phyloP scores from a whole-genome alignment of 2,329 filamentous ascomycete species.

The Stemphylium vesicarium region DNA sequence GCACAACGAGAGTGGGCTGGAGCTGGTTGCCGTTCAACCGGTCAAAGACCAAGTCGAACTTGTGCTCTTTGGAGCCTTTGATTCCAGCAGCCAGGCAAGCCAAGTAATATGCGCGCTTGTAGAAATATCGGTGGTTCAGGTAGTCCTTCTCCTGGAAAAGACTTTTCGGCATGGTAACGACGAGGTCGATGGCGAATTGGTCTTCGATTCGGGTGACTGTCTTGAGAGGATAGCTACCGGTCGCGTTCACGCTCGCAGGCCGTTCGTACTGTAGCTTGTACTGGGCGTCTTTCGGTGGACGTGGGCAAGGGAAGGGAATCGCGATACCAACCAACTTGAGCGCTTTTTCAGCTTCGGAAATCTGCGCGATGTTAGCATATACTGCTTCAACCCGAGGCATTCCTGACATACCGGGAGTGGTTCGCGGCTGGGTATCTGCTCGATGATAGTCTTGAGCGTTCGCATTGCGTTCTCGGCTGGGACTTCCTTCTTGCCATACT shows the following conservation, averaged over 20 bases:
- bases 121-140: slow-evolving; percentile 89
- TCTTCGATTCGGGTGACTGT: slow-evolving; percentile 72
- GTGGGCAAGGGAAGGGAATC: slow-evolving; percentile 87
- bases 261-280: slow-evolving; percentile 82
- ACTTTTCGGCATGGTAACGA: slow-evolving; percentile 79
- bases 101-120: slow-evolving; percentile 91
- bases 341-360: slow-evolving; percentile 72
- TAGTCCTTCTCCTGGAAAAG: slow-evolving; percentile 96
- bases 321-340: slow-evolving; percentile 68
- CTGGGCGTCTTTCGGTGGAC: slow-evolving; percentile 74
- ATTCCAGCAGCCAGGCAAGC: slow-evolving; percentile 79
- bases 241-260: slow-evolving; percentile 81
- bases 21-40: slow-evolving; percentile 75
- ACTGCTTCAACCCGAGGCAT: not conserved
- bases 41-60: slow-evolving; percentile 67
- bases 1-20: slow-evolving; percentile 69
- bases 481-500: slow-evolving; percentile 63
- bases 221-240: slow-evolving; percentile 83
- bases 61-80: slow-evolving; percentile 61
- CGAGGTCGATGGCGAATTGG: slow-evolving; percentile 74
- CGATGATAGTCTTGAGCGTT: slow-evolving; percentile 49
- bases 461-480: slow-evolving; percentile 55
- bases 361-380: slow-evolving; percentile 53
- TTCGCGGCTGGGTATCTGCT: slow-evolving; percentile 60
- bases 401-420: slow-evolving; percentile 51